These are phyloP conservation scores for Dryadomyces sulphureus DNA, from an alignment of 2,329 filamentous ascomycete species.

Conservation along the genomic window DNA sequence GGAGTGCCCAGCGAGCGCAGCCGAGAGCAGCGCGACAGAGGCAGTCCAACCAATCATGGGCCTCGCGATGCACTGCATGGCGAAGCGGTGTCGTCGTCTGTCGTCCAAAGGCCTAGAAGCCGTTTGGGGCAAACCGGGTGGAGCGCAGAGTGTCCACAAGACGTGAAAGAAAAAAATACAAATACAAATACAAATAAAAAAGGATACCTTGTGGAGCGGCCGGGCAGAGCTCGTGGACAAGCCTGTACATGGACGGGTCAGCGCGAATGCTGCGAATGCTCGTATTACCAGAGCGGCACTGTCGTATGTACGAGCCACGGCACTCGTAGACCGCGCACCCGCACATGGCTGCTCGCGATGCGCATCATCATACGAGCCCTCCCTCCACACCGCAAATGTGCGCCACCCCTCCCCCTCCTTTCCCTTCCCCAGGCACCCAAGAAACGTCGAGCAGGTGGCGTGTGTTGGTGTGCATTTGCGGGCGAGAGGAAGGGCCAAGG, in stretches of 20 bases:
- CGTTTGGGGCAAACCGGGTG: background rate
- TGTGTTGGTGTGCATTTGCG: no score
- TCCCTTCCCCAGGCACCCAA: background rate
- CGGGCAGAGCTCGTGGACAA: background rate
- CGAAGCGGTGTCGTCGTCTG: background rate
- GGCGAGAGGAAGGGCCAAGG: background rate
- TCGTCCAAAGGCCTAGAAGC: background rate
- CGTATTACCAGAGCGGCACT: background rate
- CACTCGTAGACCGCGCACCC: no score
- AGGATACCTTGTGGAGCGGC: background rate
- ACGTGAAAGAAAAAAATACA: background rate
- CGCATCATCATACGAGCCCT: no score
- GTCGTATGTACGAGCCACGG: background rate
- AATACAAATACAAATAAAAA: background rate
- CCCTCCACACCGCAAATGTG: no score
- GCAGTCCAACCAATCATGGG: background rate
- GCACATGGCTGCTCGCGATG: no score
- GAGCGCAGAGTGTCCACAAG: background rate
- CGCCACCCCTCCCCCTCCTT: no score
- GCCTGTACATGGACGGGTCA: background rate
- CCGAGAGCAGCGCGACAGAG: no score
- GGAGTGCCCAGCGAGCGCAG: no score
- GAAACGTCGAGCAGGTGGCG: no score
- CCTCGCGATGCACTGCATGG: background rate
- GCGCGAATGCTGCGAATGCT: background rate